phyloP scores from a whole-genome alignment of 306 rosid species.

The Dalbergia cochinchinensis region DNA sequence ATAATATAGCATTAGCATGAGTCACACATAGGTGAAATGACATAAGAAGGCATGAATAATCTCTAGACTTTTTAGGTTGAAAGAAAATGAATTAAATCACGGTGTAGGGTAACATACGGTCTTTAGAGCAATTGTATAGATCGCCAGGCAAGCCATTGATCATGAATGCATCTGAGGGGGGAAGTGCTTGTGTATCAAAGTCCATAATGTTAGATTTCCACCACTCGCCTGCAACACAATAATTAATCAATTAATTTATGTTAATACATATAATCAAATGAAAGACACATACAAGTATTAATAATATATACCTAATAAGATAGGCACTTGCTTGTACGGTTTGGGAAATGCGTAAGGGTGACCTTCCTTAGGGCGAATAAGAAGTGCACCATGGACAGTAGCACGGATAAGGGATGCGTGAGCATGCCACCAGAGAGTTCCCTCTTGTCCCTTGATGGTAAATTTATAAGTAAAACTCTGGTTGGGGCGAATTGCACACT shows the following conservation, averaged over 20 bases:
- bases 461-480: conserved; percentile 55
- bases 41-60: no score
- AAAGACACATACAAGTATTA: no score
- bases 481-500: conserved; percentile 60
- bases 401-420: conserved; percentile 63
- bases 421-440: conserved; percentile 86
- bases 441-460: conserved; percentile 62
- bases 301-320: neutral
- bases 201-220: neutral
- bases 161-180: neutral
- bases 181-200: neutral
- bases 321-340: conserved; percentile 55
- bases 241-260: no score
- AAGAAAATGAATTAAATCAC: no score
- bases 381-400: conserved; percentile 65
- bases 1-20: neutral
- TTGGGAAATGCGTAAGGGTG: conserved; percentile 46
- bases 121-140: neutral
- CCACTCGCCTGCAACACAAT: neutral
- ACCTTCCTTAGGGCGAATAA: conserved; percentile 48
- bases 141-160: neutral
- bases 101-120: neutral
- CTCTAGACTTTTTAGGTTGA: no score
- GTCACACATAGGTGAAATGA: neutral
- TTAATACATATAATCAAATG: no score